Base-by-base conservation (phyloP, 306 rosid species). In the Arachis stenosperma region DNA sequence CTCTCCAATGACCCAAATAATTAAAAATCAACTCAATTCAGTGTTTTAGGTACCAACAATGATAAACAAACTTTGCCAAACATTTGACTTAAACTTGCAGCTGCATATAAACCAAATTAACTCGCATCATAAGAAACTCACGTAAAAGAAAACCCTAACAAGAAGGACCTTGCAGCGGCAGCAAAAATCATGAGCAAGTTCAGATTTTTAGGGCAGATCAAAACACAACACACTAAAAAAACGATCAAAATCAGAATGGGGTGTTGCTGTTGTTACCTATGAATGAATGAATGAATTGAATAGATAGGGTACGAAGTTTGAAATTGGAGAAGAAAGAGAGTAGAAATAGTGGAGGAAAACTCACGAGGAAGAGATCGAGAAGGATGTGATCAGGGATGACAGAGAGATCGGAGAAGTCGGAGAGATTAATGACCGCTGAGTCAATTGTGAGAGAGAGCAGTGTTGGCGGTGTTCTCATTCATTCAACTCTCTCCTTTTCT, bases 401-500 rank as follows among this genome's bases (percentile, higher is more conserved):
- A 69, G 98, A 88, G 84, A 95, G 98, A 91, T 95, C 99, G 80
- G 92, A 63, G 86, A 94, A 71, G 70, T 52, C 76, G 78, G 93
- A 80, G 88, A 94, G 90, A 78, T 91, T 91, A 72, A 76, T 82
- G 76, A 91, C 84, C 42, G 97, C 96, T 37, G 91, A 94, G 92
- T 91, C 93, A 86, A 88, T 76, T 2, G 96, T 72, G 46, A 91
- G 97, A 63, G 93, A 89, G 0, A 95, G 83, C 33, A 95, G 86
- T 39, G 99, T 90, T 64, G 99, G 96, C 75, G 97, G 96, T 69
- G 90, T 81, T 86, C 88, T 88, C 98, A 92, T 85, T 87, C 97
- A 91, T 70, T 79, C 62, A 44, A 33, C 37, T 29, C 22, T 29
- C 2, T 8, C 27, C 57, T 22, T 3, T 58, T 27, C 33, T 40